These are phyloP conservation scores for Termitomyces sp. DNA, from an alignment of 768 basidiomycete species.

Conservation along the genomic window DNA sequence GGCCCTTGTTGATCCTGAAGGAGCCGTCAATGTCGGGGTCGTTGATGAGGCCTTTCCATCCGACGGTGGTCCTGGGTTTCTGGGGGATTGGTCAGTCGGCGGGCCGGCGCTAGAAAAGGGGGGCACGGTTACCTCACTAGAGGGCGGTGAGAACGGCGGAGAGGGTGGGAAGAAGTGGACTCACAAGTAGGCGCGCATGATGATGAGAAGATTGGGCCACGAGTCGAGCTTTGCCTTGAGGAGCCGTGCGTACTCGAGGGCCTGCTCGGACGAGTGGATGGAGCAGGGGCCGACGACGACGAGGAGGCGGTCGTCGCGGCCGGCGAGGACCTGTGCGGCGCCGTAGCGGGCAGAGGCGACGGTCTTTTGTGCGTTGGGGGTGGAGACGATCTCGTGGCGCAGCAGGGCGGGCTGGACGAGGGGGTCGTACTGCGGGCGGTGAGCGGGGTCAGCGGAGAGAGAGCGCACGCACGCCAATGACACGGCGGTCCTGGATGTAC, in stretches of 20 bases:
- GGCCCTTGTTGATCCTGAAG: slow-evolving; percentile 96
- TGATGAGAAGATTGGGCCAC: slow-evolving; percentile 76
- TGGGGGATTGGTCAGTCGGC: slow-evolving; percentile 25
- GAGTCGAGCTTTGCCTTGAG: slow-evolving; percentile 61
- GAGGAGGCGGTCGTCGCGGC: slow-evolving; percentile 79
- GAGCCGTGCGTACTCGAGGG: slow-evolving; percentile 73
- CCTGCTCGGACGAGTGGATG: slow-evolving; percentile 86
- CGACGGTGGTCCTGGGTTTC: slow-evolving; percentile 97
- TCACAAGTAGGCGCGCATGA: slow-evolving; percentile 98
- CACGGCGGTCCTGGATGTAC: slow-evolving; percentile 79
- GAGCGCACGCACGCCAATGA: slow-evolving; percentile 59
- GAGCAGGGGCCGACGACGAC: slow-evolving; percentile 96
- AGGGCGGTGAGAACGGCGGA: background rate
- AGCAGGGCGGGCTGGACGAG: slow-evolving; percentile 90
- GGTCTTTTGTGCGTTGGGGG: slow-evolving; percentile 59
- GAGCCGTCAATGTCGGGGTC: slow-evolving; percentile 95
- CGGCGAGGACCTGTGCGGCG: slow-evolving; percentile 75
- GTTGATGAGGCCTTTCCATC: slow-evolving; percentile 95
- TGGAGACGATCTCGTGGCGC: slow-evolving; percentile 76
- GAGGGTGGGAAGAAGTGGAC: slow-evolving; percentile 20
- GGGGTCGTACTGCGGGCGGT: slow-evolving; percentile 75
- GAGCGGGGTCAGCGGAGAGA: slow-evolving; percentile 6
- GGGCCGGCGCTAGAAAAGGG: background rate
- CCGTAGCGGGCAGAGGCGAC: slow-evolving; percentile 77
- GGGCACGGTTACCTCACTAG: slow-evolving; percentile 28